A percentile compares a stretch with the other conserved stretches of the same genome.
Evolutionary conservation across 2,329 filamentous ascomycete genomes (phyloP).

Genomic region (Claviceps sp.): DNA sequence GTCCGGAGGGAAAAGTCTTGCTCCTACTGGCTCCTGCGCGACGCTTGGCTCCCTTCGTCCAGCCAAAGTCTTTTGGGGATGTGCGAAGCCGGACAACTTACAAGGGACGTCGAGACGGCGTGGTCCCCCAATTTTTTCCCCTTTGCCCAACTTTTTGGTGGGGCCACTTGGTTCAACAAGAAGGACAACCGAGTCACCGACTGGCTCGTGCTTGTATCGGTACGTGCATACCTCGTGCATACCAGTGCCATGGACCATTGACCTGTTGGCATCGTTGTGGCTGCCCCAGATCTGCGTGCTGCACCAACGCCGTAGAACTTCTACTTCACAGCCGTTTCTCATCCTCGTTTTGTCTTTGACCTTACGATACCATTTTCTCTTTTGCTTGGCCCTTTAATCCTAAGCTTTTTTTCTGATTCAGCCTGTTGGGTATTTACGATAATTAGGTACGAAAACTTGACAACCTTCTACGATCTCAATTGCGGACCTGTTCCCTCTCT

Average conservation of each 20-base stretch:
- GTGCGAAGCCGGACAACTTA: neutral
- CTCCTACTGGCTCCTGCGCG: neutral
- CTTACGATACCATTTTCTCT: neutral
- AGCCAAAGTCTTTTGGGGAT: neutral
- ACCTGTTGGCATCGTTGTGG: neutral
- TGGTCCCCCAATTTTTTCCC: constrained; percentile 19
- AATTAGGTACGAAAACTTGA: constrained; percentile 14
- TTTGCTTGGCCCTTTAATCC: neutral
- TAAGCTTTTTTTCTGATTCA: constrained; percentile 1
- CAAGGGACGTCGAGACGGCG: neutral
- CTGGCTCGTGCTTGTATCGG: neutral
- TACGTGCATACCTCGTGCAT: constrained; percentile 3
- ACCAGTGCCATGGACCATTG: neutral
- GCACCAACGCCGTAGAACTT: neutral
- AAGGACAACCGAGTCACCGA: constrained; percentile 11
- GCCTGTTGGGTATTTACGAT: constrained; percentile 8
- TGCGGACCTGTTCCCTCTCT: constrained; percentile 6
- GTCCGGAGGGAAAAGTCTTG: neutral
- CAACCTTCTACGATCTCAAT: constrained; percentile 8
- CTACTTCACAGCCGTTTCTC: neutral
- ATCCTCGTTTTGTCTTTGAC: neutral
- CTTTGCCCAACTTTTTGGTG: constrained; percentile 19
- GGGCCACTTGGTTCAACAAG: constrained; percentile 24
- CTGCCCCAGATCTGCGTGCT: neutral
- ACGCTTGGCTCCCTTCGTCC: too few relatives aligned